Base-by-base conservation (phyloP, 2,329 filamentous ascomycete genomes). In the Cordyceps tenuipes region DNA sequence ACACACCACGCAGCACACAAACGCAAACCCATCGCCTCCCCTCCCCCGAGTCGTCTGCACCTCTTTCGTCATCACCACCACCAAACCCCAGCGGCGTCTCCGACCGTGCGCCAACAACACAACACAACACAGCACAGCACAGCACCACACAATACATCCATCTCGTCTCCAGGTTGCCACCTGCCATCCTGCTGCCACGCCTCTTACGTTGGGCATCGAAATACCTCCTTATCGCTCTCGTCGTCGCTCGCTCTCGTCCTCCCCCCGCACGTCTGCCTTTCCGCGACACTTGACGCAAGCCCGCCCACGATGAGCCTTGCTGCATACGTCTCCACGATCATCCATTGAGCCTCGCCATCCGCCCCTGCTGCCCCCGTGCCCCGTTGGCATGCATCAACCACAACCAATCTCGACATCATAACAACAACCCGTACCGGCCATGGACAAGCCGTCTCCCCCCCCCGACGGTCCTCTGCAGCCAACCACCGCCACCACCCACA, bases 241-340 rank as follows among this genome's bases (percentile, higher is more conserved):
- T 41, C 36, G 36, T 39, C 29, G 29, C 8, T 23, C 23, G 48
- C 43, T 34, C 8, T 59, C 41, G 41, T 12, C 43, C 17, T 5
- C 29, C 1, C 29, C 29, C 36, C 61, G 60, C 59, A 51, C 43
- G 41, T 15, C 15, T n/a, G 41, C 41, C 61, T 63, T 59, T 17
- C 43, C 65, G 64, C 66, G 62, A 66, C 62, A 71, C 70, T 62
- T 66, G 62, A 71, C 70, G 69, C 69, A 67, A 64, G 68, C 63
- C 67, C 68, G 69, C 69, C 68, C 68, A 73, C 69, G 57, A 75
- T 75, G 72, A 73, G 64, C 67, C 61, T 64, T 64, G 62, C 62
- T 63, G 66, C 62, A 63, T 63, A 56, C 65, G 65, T 66, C 64
- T 62, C 62, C 66, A 67, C 58, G 12, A 41, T 53, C 51, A 56